Base-by-base conservation (phyloP, 345 rosid species). In the Pugionium dolabratum region DNA sequence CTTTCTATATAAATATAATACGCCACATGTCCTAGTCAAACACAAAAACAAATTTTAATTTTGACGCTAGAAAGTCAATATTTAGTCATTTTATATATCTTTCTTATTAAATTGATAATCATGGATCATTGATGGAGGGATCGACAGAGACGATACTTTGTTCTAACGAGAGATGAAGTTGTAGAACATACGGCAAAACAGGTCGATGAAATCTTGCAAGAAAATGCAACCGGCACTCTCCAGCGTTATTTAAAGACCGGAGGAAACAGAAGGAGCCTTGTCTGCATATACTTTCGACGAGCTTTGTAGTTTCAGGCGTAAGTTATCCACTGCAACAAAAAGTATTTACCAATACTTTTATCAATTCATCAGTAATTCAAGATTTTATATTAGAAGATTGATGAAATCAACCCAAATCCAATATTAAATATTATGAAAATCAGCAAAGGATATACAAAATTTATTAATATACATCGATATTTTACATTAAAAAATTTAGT, bases 321-420 rank as follows among this genome's bases (percentile, higher is more conserved):
- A 9, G 57, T 4, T 54, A 6, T 8, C 43, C 0, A 40, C 5
- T 2, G 31, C 26, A 4, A 46, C 57, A 31, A 71, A 36, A 30
- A 41, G 33, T 26, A 66, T 59, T 31, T n/a, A n/a, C n/a, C n/a
- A 18, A 18, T 52, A 51, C 72, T 73, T 73, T 1, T 51, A 50
- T 26, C 5, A 51, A 30, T 73, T 73, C 9, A 3, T 60, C 37
- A 52, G 59, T 54, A 29, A 50, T 29, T 9, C 10, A 66, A 66
- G 62, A 59, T 51, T 18, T 18, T 18, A 18, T 18, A 18, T 18
- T 18, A 18, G 18, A 18, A 18, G 18, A 18, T 18, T 18, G 18
- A 18, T 18, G 18, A 18, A 18, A 18, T 18, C 18, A 18, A 18
- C 0, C 18, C 18, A 18, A 18, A 18, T 18, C 18, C 18, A 18